Evolutionary conservation across 2,329 filamentous ascomycete genomes (phyloP), one percentile per base, ranked within the genome.

Genomic region (Cladobotryum mycophilum): DNA sequence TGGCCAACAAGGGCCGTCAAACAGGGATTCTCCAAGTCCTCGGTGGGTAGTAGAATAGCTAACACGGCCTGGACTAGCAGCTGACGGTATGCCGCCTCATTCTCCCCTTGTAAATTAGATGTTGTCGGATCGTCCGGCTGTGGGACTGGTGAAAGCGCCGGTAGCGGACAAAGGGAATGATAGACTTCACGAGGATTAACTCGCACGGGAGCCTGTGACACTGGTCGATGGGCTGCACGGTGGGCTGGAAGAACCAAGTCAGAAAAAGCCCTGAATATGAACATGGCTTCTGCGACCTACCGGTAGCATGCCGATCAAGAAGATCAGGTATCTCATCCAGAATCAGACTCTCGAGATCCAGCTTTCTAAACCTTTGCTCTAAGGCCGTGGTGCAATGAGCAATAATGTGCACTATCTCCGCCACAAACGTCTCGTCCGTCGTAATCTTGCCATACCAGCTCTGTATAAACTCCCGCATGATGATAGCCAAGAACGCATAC

Each of bases 381-480:
- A 99, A 70, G 7, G 85, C 89, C 51, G 89, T 79, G 38, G 89
- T 96, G 67, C 88, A 93, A 69, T 97, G 92, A 38, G 92, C 93
- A 61, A 97, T 88, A 58, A 96, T 85, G 63, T 89, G 88, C 48
- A 97, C 78, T 52, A 96, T 80, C 71, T 96, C 91, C 58, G 86
- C 85, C 53, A 93, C 84, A 64, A 99, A 95, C 12, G 82, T 78
- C 64, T 91, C 87, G 69, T 99, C 92, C 3, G 89, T 82, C 1
- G 92, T 96, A 67, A 99, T 93, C 67, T 86, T 92, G 57, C 76
- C 78, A 73, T 99, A 99, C 93, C 93, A 99, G 33, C 82, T 84
- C 67, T 93, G 85, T 36, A 99, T 87, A 66, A 90, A 96, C 57
- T 96, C 90, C 62, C 88, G 84, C 60, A 96, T 76, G 55, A 97